Base-by-base conservation (phyloP, 2,329 filamentous ascomycete genomes). In the Alternaria brassicae region DNA sequence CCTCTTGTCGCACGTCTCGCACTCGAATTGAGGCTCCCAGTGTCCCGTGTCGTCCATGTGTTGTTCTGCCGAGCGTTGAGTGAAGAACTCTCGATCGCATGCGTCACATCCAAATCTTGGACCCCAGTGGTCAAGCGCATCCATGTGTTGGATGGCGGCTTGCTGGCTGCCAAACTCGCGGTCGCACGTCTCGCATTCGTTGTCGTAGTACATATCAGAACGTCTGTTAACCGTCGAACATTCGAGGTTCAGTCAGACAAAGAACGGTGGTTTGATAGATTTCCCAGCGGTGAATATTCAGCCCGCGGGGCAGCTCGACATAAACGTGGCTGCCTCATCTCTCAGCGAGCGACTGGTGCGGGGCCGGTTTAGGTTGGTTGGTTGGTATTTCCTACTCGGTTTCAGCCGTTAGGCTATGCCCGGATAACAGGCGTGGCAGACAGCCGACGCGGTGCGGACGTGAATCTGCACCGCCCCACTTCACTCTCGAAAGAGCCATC, bases 171-270 rank as follows among this genome's bases (percentile, higher is more conserved):
- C 13, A 34, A 68, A 62, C n/a, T 40, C n/a, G 8, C 61, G 50
- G 32, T 50, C 39, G 50, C 60, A 67, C 4, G 28, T 59, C n/a
- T 67, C 59, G 51, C 61, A 68, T 9, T 61, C 54, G 15, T 50
- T 12, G 19, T 55, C 45, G 42, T 60, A 19, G 36, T 55, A 56
- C 48, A 55, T 59, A 2, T 36, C 8, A 7, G 34, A 1, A 7
- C 15, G 34, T 36, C 15, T 36, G 34, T 17, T n/a, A 36, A 15
- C 6, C 2, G 34, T 17, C 15, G 15, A 36, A n/a, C 8, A 30
- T 27, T 27, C 25, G 4, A 36, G 6, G 34, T 36, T 36, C 34
- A 36, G 34, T 36, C 34, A 17, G 6, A 36, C 34, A 36, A 30
- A 6, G 8, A 30, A 30, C 8, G 28, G 28, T 30, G 28, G 28